Evolutionary conservation across 2,329 filamentous ascomycete species (phyloP).

Genomic region (Elsinoe necatrix): DNA sequence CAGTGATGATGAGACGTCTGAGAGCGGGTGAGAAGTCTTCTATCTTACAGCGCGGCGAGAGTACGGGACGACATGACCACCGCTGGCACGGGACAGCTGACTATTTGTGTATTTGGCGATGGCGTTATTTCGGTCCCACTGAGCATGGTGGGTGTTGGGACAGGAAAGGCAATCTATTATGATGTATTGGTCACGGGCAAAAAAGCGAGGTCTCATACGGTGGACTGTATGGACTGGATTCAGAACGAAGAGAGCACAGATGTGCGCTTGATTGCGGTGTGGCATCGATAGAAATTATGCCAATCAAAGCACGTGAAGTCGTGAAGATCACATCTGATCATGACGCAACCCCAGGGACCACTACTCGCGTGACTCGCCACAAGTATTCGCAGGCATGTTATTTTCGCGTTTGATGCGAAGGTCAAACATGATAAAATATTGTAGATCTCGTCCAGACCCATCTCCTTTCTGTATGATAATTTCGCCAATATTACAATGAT

Average conservation of each 20-base stretch:
- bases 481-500: neutral
- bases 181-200: neutral
- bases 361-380: neutral
- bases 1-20: slow-evolving; percentile 23
- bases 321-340: neutral
- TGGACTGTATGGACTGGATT: neutral
- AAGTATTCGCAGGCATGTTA: neutral
- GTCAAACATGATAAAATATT: neutral
- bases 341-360: neutral
- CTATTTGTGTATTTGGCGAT: neutral
- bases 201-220: neutral
- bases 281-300: neutral
- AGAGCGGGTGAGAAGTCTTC: neutral
- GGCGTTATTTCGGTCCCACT: neutral
- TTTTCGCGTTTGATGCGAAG: neutral
- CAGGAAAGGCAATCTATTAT: neutral
- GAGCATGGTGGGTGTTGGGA: neutral
- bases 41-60: neutral
- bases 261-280: neutral
- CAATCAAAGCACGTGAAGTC: neutral
- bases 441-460: neutral
- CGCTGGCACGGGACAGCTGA: slow-evolving; percentile 1
- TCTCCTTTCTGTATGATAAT: neutral
- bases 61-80: neutral
- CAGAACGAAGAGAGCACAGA: neutral